Evolutionary conservation across 306 rosid species (phyloP).

Genomic region (Canavalia gladiata): DNA sequence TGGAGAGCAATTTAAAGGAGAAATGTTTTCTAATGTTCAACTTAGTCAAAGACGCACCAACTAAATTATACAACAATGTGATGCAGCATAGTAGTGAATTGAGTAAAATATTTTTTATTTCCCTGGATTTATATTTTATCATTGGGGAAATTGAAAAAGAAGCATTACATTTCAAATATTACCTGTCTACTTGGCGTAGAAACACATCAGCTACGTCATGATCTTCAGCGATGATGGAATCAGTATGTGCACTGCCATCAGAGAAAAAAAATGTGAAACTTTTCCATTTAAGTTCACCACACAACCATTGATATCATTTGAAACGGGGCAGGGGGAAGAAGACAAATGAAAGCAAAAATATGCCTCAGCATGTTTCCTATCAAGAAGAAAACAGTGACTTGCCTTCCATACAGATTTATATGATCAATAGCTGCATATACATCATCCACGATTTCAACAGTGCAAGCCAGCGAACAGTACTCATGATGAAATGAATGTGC

Average conservation of each 20-base stretch:
- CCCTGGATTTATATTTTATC: background rate
- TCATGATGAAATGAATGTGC: slow-evolving; percentile 83
- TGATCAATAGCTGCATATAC: slow-evolving; percentile 83
- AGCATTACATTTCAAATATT: background rate
- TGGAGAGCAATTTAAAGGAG: slow-evolving; percentile 1
- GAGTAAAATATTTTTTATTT: background rate
- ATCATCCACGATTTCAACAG: slow-evolving; percentile 89
- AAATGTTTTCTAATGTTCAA: slow-evolving; percentile 28
- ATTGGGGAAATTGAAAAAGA: background rate
- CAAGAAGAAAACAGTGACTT: slow-evolving; percentile 51
- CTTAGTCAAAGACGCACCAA: background rate
- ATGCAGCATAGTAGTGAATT: background rate
- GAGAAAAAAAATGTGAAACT: slow-evolving; percentile 15
- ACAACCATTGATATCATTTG: slow-evolving; percentile 7
- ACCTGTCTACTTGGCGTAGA: slow-evolving; percentile 94
- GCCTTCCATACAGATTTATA: slow-evolving; percentile 93
- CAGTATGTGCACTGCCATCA: slow-evolving; percentile 92
- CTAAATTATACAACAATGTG: slow-evolving; percentile 11
- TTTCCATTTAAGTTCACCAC: background rate
- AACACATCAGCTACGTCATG: slow-evolving; percentile 72
- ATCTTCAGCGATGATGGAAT: slow-evolving; percentile 84
- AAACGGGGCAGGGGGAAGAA: background rate
- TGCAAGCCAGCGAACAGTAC: slow-evolving; percentile 90
- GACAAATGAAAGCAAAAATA: slow-evolving; percentile 38
- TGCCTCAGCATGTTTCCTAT: slow-evolving; percentile 22